Evolutionary conservation across 2,329 filamentous ascomycete species (phyloP).

Genomic region (Grosmannia serpens): DNA sequence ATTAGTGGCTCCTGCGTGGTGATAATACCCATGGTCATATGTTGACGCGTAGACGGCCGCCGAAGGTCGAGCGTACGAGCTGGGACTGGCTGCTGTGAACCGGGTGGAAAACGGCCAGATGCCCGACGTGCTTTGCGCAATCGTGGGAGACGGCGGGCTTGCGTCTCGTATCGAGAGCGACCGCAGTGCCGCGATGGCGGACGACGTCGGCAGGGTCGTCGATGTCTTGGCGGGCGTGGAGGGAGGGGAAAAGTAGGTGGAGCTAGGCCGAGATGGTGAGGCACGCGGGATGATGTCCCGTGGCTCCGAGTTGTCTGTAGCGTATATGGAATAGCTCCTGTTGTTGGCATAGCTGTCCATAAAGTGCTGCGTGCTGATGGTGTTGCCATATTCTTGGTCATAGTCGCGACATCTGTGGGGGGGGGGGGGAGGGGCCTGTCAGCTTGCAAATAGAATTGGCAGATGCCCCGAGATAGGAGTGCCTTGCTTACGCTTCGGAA

Average conservation of each 20-base stretch:
- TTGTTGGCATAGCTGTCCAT: slow-evolving; percentile 7
- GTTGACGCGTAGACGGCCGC: slow-evolving; percentile 38
- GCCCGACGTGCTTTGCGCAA: slow-evolving; percentile 23
- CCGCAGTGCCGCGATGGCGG: slow-evolving; percentile 43
- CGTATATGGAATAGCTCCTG: slow-evolving; percentile 29
- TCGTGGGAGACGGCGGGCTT: slow-evolving; percentile 42
- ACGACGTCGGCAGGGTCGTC: slow-evolving; percentile 29
- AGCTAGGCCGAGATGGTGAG: slow-evolving; percentile 48
- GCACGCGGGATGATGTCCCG: slow-evolving; percentile 53
- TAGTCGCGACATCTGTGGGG: slow-evolving; percentile 37
- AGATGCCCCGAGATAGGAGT: too few species aligned
- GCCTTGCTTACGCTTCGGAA: slow-evolving; percentile 44
- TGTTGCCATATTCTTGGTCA: slow-evolving; percentile 29
- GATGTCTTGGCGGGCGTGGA: slow-evolving; percentile 32
- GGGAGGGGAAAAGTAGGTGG: slow-evolving; percentile 43
- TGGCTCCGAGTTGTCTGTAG: slow-evolving; percentile 36
- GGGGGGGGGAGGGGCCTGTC: too few species aligned
- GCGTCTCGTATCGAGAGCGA: slow-evolving; percentile 42
- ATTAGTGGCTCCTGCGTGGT: slow-evolving; percentile 19
- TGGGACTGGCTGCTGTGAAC: slow-evolving; percentile 39
- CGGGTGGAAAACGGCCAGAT: slow-evolving; percentile 44
- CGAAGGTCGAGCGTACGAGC: slow-evolving; percentile 36
- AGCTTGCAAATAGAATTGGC: background rate
- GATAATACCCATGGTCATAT: slow-evolving; percentile 34
- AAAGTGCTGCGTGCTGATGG: slow-evolving; percentile 11